Conservation (phyloP, 2,329 filamentous ascomycete species). For the Lasiodiplodia hormozganensis region DNA sequence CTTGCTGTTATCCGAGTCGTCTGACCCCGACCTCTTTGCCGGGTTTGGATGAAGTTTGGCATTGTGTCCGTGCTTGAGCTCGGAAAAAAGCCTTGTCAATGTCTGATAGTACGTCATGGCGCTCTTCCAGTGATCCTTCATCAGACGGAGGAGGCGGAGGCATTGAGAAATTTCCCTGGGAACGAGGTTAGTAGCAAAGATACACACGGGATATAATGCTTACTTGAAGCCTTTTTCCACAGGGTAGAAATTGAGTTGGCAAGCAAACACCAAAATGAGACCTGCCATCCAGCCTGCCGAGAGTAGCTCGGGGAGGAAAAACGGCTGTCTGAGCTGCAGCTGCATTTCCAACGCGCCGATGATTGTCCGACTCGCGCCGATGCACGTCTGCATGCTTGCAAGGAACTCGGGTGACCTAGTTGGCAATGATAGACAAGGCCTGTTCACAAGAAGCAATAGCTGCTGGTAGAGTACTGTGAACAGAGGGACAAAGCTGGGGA, state of each 20-base stretch:
- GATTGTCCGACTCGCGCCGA: conserved; percentile 17
- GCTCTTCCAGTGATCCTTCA: conserved; percentile 29
- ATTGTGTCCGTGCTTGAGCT: conserved; percentile 9
- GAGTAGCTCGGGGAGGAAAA: conserved; percentile 27
- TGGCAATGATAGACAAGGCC: conserved; percentile 26
- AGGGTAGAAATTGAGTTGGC: conserved; percentile 22
- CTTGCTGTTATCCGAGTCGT: conserved; percentile 5
- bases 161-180: conserved; percentile 14
- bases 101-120: conserved; percentile 28
- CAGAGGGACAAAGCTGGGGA: conserved; percentile 25
- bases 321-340: conserved; percentile 24
- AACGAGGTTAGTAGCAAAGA: neutral
- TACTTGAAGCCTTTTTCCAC: conserved; percentile 18
- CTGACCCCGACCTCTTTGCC: neutral
- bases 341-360: conserved; percentile 28
- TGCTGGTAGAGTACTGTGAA: conserved; percentile 29
- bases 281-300: conserved; percentile 29
- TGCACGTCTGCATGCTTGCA: conserved; percentile 27
- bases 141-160: conserved; percentile 19
- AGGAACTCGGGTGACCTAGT: conserved; percentile 22
- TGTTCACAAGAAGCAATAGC: conserved; percentile 25
- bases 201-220: neutral
- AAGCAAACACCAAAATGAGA: conserved; percentile 26
- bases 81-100: conserved; percentile 13
- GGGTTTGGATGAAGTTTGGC: neutral